phyloP scores from a whole-genome alignment of 495 filamentous ascomycete species.

The Penicillium roqueforti region DNA sequence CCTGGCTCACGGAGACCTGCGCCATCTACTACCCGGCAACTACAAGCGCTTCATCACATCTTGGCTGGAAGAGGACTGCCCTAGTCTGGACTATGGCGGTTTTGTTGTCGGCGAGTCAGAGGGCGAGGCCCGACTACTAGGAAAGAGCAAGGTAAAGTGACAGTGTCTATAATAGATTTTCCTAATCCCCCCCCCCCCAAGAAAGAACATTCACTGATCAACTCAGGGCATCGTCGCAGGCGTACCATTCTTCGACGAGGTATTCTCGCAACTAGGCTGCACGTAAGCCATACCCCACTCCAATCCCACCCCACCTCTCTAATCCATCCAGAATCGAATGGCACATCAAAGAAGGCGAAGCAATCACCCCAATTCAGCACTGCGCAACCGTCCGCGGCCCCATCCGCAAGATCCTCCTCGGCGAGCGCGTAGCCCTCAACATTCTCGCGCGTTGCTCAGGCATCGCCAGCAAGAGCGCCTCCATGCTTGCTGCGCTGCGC shows the following conservation, averaged over 20 bases:
- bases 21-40: constrained; percentile 76
- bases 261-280: constrained; percentile 87
- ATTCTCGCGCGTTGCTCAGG: constrained; percentile 88
- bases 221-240: constrained; percentile 76
- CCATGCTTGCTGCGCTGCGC: constrained; percentile 50
- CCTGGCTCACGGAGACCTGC: constrained; percentile 65
- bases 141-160: constrained; percentile 65
- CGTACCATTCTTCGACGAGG: constrained; percentile 91
- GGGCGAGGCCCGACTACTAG: constrained; percentile 76
- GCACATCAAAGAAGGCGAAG: constrained; percentile 72
- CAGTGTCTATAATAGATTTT: not conserved
- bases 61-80: constrained; percentile 95
- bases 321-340: constrained; percentile 63
- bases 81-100: constrained; percentile 93
- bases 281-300: constrained; percentile 38
- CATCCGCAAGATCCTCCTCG: constrained; percentile 78
- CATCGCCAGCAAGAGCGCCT: constrained; percentile 66
- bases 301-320: not conserved
- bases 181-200: not conserved
- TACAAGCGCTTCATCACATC: constrained; percentile 75
- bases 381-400: constrained; percentile 84
- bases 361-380: constrained; percentile 54
- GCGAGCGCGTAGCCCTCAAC: constrained; percentile 91
- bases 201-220: not conserved
- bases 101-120: constrained; percentile 85